These are phyloP conservation scores for Pythium oligandrum DNA, from an alignment of 352 stramenopile genomes.

Conservation along the genomic window DNA sequence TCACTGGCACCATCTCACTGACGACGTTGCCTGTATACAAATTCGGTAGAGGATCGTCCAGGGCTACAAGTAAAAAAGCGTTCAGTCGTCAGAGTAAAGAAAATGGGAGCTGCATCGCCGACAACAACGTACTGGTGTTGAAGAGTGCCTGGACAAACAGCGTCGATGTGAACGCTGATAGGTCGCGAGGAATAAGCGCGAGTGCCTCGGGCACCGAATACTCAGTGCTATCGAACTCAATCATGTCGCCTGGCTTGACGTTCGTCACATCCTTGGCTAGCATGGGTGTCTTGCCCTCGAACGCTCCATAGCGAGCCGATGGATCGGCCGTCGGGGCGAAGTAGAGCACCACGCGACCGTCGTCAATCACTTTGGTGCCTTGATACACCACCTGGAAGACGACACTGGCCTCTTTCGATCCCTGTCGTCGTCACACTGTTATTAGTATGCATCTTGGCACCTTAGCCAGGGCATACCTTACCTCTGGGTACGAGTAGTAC, in stretches of 20 bases:
- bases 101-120: too few relatives aligned
- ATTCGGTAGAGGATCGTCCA: too few relatives aligned
- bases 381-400: slow-evolving; percentile 51
- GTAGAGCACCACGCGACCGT: slow-evolving; percentile 62
- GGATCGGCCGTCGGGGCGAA: slow-evolving; percentile 33
- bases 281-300: slow-evolving; percentile 51
- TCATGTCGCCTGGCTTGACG: slow-evolving; percentile 40
- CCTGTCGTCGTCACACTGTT: slow-evolving; percentile 14
- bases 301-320: slow-evolving; percentile 50
- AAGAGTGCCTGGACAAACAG: slow-evolving; percentile 49
- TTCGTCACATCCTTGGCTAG: slow-evolving; percentile 67
- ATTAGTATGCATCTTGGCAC: not conserved
- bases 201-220: slow-evolving; percentile 56
- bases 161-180: slow-evolving; percentile 36
- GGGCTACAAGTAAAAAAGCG: too few relatives aligned
- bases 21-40: not conserved
- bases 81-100: too few relatives aligned
- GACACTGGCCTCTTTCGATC: slow-evolving; percentile 36
- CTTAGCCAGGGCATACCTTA: slow-evolving; percentile 7
- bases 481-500: slow-evolving; percentile 68
- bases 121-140: too few relatives aligned
- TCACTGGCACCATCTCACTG: not conserved
- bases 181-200: slow-evolving; percentile 51
- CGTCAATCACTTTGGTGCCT: slow-evolving; percentile 27
- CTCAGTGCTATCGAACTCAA: slow-evolving; percentile 61